A percentile compares a stretch with the other conserved stretches of the same genome.
phyloP scores from a whole-genome alignment of 257 asterid genomes.

The Jacaranda copaia region DNA sequence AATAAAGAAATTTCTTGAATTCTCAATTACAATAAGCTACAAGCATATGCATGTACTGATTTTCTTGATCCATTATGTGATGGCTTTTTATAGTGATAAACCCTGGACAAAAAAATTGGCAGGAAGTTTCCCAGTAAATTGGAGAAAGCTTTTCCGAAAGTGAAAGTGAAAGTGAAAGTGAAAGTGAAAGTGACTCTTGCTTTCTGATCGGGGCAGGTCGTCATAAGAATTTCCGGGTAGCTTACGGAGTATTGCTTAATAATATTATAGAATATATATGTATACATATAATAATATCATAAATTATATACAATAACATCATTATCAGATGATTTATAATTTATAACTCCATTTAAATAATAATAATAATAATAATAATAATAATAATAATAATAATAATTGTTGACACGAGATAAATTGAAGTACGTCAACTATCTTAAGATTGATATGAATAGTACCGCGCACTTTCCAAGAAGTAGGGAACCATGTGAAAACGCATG shows the following conservation, averaged over 20 bases:
- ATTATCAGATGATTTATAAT: too few relatives aligned
- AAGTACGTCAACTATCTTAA: background rate
- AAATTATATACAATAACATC: too few relatives aligned
- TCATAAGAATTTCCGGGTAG: background rate
- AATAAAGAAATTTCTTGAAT: background rate
- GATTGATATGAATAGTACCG: background rate
- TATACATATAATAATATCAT: too few relatives aligned
- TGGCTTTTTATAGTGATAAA: background rate
- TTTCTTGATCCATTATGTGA: background rate
- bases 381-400: too few relatives aligned
- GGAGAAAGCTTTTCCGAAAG: background rate
- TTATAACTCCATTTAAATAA: too few relatives aligned
- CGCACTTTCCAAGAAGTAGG: background rate
- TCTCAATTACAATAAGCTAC: background rate
- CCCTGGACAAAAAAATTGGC: too few relatives aligned
- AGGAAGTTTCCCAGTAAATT: conserved; percentile 21
- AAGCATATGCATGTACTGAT: background rate
- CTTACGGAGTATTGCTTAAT: background rate
- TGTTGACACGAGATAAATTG: too few relatives aligned
- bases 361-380: too few relatives aligned
- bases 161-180: background rate
- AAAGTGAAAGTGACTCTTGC: background rate
- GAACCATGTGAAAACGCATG: background rate
- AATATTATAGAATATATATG: too few relatives aligned
- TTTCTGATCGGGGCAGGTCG: background rate